Conservation (phyloP, 495 filamentous ascomycete genomes). For the Lasiosphaeriaceae sp. region DNA sequence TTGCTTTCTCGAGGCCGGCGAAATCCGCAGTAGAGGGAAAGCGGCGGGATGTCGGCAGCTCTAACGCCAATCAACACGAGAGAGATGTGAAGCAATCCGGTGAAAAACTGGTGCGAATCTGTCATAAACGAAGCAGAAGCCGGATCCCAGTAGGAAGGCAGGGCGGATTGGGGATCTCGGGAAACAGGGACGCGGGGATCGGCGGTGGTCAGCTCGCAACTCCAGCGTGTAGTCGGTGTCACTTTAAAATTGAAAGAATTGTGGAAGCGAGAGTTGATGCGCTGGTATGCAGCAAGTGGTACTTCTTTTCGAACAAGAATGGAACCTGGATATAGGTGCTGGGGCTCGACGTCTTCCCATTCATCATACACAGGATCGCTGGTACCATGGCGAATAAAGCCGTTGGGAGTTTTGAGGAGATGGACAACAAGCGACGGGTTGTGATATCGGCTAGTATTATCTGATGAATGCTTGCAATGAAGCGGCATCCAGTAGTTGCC, state of each 20-base stretch:
- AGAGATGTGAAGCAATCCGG: background rate
- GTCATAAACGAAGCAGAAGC: background rate
- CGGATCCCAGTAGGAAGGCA: background rate
- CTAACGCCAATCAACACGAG: background rate
- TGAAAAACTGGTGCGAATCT: background rate
- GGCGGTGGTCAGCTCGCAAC: background rate
- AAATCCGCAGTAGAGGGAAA: background rate
- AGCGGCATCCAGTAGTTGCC: slow-evolving; percentile 1
- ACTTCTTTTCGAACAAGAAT: background rate
- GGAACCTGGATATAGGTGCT: background rate
- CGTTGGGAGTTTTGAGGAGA: background rate
- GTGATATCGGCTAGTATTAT: background rate
- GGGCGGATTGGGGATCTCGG: background rate
- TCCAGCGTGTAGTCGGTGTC: background rate
- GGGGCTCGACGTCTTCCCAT: background rate
- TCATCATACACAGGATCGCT: background rate
- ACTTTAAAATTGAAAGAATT: background rate
- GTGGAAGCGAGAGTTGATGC: background rate
- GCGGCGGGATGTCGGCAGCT: background rate
- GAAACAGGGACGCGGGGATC: background rate
- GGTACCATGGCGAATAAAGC: background rate
- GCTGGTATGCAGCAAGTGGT: background rate
- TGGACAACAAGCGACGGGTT: background rate
- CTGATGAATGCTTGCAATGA: background rate
- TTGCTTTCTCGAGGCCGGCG: too few species aligned